phyloP scores from a whole-genome alignment of 345 rosid species.

The Euclidium syriacum region DNA sequence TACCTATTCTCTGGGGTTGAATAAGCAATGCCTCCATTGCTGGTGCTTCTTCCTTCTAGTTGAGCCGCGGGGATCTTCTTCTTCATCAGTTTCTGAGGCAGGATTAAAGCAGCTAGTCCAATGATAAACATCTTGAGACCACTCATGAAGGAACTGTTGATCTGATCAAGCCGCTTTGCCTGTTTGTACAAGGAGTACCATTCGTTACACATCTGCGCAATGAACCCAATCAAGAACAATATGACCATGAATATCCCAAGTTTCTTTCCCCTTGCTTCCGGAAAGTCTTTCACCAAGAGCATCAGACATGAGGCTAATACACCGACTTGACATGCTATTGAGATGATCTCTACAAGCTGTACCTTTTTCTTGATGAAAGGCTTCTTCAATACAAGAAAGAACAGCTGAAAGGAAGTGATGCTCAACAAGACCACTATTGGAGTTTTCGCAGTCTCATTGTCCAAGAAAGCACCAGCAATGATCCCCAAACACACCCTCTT shows the following conservation, averaged over 20 bases:
- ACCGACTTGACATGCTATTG: constrained; percentile 57
- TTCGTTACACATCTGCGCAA: constrained; percentile 52
- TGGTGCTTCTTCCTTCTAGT: constrained; percentile 26
- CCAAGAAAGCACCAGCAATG: constrained; percentile 54
- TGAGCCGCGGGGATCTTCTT: constrained; percentile 37
- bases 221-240: constrained; percentile 65
- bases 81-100: constrained; percentile 46
- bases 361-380: constrained; percentile 91
- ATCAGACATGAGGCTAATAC: constrained; percentile 47
- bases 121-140: constrained; percentile 61
- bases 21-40: constrained; percentile 9
- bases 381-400: constrained; percentile 80
- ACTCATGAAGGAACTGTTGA: constrained; percentile 38
- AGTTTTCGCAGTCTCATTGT: constrained; percentile 42
- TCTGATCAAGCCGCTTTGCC: constrained; percentile 50
- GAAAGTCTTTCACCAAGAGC: constrained; percentile 39
- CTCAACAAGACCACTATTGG: constrained; percentile 49
- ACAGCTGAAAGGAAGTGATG: constrained; percentile 79
- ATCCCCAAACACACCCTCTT: constrained; percentile 61
- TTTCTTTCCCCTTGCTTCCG: constrained; percentile 35
- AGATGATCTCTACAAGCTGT: constrained; percentile 77
- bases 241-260: constrained; percentile 62
- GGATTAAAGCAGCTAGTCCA: constrained; percentile 49
- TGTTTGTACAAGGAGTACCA: constrained; percentile 73
- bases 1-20: constrained; percentile 42